Percentiles rank a stretch among this genome's conserved stretches.
Evolutionary conservation across 352 stramenopile species (phyloP).

Genomic region (Thalassiosira ordinaria): DNA sequence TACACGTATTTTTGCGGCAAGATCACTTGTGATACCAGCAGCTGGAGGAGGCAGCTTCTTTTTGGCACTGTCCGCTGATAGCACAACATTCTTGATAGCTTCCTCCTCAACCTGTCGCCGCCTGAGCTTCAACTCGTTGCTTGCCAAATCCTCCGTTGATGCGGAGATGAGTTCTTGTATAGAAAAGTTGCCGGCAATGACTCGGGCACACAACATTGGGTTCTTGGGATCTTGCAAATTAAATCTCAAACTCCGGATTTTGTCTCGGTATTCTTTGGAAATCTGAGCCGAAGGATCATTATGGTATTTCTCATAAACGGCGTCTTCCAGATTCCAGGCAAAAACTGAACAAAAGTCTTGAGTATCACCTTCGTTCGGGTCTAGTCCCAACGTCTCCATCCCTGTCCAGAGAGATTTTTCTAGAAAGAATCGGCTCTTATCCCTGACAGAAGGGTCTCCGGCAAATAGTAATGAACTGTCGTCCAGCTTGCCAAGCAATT

Average conservation of each 20-base stretch:
- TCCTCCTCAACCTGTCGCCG: conserved; percentile 58
- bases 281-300: conserved; percentile 30
- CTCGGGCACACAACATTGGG: conserved; percentile 64
- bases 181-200: conserved; percentile 69
- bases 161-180: conserved; percentile 64
- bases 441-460: conserved; percentile 48
- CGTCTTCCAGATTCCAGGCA: conserved; percentile 74
- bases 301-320: conserved; percentile 67
- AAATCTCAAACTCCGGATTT: conserved; percentile 63
- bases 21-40: conserved; percentile 17
- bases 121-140: conserved; percentile 61
- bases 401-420: conserved; percentile 61
- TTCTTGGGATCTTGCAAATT: conserved; percentile 75
- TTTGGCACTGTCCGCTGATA: conserved; percentile 43
- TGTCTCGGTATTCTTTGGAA: conserved; percentile 72
- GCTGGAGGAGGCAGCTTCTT: not conserved
- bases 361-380: conserved; percentile 31
- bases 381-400: conserved; percentile 58
- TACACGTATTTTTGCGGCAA: conserved; percentile 36
- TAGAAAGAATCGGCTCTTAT: conserved; percentile 58
- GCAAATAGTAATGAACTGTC: conserved; percentile 31
- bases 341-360: conserved; percentile 62
- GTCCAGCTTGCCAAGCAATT: not conserved
- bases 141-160: conserved; percentile 69
- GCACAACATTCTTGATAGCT: conserved; percentile 61